Evolutionary conservation across 192 early-diverging fungal genomes (phyloP), one percentile per base, ranked within the genome.

Genomic region (Linnemannia exigua): DNA sequence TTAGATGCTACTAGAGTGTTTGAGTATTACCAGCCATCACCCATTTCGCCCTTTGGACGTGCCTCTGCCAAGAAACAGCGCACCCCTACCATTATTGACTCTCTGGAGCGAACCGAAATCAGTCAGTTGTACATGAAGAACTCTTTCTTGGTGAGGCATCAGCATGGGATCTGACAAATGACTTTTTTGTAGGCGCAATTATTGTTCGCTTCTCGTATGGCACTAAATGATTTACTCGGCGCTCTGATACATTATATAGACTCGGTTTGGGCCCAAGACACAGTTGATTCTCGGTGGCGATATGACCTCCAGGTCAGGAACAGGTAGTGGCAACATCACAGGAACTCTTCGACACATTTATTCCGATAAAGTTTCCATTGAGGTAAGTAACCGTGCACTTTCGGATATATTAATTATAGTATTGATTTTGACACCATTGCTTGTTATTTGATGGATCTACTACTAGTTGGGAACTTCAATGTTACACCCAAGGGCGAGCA

Each of bases 341-440:
- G 97, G 92, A n/a, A 96, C 95, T 19, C 47, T 98, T 22, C 92
- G 94, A 12, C 96, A 97, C 87, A 88, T 96, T 48, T 89, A 95
- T 17, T 93, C 94, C 22, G 94, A 95, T 15, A 92, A 89, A 63
- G 51, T 95, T 33, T 94, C 92, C 87, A 89, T 90, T 25, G 96
- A 97, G 88, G 93, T 94, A 89, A 84, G 77, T n/a, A 16, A 41
- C 5, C 5, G n/a, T 38, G 1, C 9, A 41, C 15, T 22, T 4
- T 37, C 8, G 22, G 51, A 14, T 6, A 28, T 25, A 33, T 51
- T 31, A 25, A 38, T 69, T 48, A 37, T 33, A 20, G 37, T 20
- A 38, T 41, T 36, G 38, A 69, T 38, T 41, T 41, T 69, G 6
- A 36, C 71, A 41, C 6, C 28, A 8, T 38, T 41, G 16, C 17